phyloP scores from a whole-genome alignment of 306 rosid species.

The Comarum palustre region DNA sequence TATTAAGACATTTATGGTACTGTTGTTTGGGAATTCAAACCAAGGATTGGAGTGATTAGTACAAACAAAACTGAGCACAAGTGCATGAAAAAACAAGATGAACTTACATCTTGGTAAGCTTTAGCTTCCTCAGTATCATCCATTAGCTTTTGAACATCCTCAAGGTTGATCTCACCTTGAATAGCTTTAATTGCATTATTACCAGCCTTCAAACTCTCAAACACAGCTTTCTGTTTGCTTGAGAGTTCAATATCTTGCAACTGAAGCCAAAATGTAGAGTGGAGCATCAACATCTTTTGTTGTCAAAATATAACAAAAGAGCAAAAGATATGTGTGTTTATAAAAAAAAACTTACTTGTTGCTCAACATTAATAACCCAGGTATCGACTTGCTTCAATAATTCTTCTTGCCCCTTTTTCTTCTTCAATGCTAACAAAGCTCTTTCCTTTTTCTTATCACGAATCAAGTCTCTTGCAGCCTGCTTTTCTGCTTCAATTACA shows the following conservation, averaged over 20 bases:
- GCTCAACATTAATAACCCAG: slow-evolving; percentile 94
- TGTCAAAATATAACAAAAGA: too few species aligned
- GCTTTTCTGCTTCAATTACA: slow-evolving; percentile 93
- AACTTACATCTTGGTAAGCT: slow-evolving; percentile 72
- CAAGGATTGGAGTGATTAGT: not conserved
- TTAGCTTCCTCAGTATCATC: slow-evolving; percentile 92
- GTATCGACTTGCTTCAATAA: slow-evolving; percentile 89
- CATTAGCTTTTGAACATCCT: slow-evolving; percentile 91
- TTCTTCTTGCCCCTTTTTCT: slow-evolving; percentile 88
- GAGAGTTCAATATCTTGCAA: slow-evolving; percentile 89
- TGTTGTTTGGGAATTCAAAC: not conserved
- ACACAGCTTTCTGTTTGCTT: slow-evolving; percentile 91
- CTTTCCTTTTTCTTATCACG: slow-evolving; percentile 88
- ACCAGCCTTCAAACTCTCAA: slow-evolving; percentile 91
- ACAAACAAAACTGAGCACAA: not conserved
- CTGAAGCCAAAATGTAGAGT: slow-evolving; percentile 24
- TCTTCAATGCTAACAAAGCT: slow-evolving; percentile 84
- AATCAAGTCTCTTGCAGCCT: slow-evolving; percentile 88
- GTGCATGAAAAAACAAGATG: too few species aligned
- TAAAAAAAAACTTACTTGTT: slow-evolving; percentile 23
- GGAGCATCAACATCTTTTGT: too few species aligned
- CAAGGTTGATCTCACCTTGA: slow-evolving; percentile 87
- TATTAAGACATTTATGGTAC: not conserved
- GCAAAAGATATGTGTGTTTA: too few species aligned
- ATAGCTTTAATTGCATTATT: slow-evolving; percentile 77